Conservation (phyloP, 176 grass and related monocot genomes). For the Bromus sterilis region DNA sequence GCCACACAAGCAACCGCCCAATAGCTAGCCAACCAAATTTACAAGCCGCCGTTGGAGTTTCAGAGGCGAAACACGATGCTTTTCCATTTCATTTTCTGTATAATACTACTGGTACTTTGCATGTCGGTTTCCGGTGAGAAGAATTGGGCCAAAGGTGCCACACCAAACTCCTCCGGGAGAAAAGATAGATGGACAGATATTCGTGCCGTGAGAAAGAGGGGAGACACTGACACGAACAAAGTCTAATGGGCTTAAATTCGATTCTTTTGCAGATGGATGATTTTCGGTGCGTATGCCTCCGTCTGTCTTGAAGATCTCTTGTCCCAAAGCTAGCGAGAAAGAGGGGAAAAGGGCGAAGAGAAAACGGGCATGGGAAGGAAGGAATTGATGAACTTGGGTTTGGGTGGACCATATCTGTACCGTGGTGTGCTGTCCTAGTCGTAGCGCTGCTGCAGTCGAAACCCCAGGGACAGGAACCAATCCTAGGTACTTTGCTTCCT, state of each 20-base stretch:
- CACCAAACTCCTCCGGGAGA: not conserved
- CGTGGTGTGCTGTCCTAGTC: not conserved
- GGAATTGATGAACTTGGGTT: not conserved
- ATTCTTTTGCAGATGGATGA: not conserved
- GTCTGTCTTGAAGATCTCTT: not conserved
- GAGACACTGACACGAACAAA: not conserved
- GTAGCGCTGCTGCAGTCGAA: not conserved
- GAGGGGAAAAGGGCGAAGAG: not conserved
- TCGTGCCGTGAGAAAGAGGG: not conserved
- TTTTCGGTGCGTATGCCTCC: not conserved
- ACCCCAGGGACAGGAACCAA: not conserved
- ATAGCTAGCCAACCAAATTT: not conserved
- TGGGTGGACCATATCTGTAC: not conserved
- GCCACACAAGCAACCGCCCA: not conserved
- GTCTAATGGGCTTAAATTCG: not conserved
- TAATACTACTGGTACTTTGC: too few species aligned
- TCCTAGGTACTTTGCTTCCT: slow-evolving; percentile 44
- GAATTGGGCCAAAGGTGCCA: not conserved
- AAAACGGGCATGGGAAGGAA: slow-evolving; percentile 13
- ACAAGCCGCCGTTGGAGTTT: not conserved
- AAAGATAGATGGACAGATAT: not conserved
- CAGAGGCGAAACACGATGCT: too few species aligned
- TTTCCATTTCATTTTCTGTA: too few species aligned
- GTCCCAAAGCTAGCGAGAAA: not conserved
- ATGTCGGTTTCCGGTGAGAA: not conserved